These are phyloP conservation scores for Grifola frondosa DNA, from an alignment of 1,284 basidiomycete genomes.

Conservation along the genomic window DNA sequence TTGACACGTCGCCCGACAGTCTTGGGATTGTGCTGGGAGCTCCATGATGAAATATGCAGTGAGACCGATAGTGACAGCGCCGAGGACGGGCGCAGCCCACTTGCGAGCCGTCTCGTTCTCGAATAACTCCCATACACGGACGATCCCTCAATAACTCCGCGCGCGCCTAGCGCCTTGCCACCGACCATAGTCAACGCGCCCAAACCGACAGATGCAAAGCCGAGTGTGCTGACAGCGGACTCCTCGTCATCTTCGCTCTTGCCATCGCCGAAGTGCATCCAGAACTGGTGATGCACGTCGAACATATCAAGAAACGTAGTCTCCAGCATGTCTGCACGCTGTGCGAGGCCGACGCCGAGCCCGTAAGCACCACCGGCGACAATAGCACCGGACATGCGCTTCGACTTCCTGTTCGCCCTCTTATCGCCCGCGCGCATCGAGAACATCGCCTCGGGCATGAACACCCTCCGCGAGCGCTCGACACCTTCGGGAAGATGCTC, in stretches of 20 bases:
- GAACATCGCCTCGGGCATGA: slow-evolving; percentile 98
- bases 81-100: slow-evolving; percentile 88
- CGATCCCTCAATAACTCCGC: slow-evolving; percentile 76
- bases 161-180: slow-evolving; percentile 75
- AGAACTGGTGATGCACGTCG: slow-evolving; percentile 83
- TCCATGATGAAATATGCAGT: slow-evolving; percentile 87
- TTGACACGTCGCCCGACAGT: slow-evolving; percentile 84
- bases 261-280: slow-evolving; percentile 58
- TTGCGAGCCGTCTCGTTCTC: slow-evolving; percentile 81
- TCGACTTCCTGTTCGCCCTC: slow-evolving; percentile 45
- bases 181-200: slow-evolving; percentile 90
- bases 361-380: slow-evolving; percentile 74
- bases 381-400: slow-evolving; percentile 47
- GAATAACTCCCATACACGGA: slow-evolving; percentile 77
- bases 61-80: slow-evolving; percentile 73
- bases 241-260: slow-evolving; percentile 45
- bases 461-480: slow-evolving; percentile 80
- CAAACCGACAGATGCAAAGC: slow-evolving; percentile 73
- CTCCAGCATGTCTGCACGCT: slow-evolving; percentile 69
- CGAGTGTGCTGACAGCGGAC: slow-evolving; percentile 63
- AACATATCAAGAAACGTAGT: slow-evolving; percentile 83
- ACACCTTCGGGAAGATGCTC: slow-evolving; percentile 80
- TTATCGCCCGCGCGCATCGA: slow-evolving; percentile 50
- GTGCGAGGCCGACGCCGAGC: slow-evolving; percentile 73
- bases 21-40: slow-evolving; percentile 89